Conservation (phyloP, 768 basidiomycete species). For the Lyophyllum decastes region DNA sequence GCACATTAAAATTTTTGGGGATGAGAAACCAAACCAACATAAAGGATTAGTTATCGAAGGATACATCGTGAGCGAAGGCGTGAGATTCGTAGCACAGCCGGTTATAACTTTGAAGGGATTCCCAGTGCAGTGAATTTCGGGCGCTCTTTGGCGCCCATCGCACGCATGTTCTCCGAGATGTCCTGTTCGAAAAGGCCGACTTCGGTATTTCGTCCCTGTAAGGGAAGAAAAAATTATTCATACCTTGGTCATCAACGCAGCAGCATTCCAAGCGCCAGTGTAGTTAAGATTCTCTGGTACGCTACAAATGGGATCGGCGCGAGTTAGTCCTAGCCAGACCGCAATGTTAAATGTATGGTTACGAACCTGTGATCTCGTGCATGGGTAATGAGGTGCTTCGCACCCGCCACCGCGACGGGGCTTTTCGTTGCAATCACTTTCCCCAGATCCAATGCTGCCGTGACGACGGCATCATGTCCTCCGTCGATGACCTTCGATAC, state of each 20-base stretch:
- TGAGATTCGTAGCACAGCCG: no score
- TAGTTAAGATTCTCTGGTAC: slow-evolving; percentile 45
- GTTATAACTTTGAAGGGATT: slow-evolving; percentile 22
- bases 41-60: background rate
- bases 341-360: background rate
- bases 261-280: slow-evolving; percentile 45
- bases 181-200: slow-evolving; percentile 28
- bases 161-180: slow-evolving; percentile 34
- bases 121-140: slow-evolving; percentile 30
- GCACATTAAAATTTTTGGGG: no score
- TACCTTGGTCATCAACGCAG: slow-evolving; percentile 42
- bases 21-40: no score
- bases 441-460: slow-evolving; percentile 67
- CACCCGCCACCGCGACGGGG: slow-evolving; percentile 74
- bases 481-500: slow-evolving; percentile 74
- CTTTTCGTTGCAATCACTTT: slow-evolving; percentile 70
- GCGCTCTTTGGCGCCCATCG: slow-evolving; percentile 29
- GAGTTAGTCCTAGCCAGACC: background rate
- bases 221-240: background rate
- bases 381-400: slow-evolving; percentile 80
- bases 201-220: background rate
- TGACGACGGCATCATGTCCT: slow-evolving; percentile 62
- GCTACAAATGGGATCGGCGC: slow-evolving; percentile 23
- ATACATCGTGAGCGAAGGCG: background rate
- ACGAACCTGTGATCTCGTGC: slow-evolving; percentile 76